Conservation (phyloP, 2,329 filamentous ascomycete genomes). For the Microcera coccophila region DNA sequence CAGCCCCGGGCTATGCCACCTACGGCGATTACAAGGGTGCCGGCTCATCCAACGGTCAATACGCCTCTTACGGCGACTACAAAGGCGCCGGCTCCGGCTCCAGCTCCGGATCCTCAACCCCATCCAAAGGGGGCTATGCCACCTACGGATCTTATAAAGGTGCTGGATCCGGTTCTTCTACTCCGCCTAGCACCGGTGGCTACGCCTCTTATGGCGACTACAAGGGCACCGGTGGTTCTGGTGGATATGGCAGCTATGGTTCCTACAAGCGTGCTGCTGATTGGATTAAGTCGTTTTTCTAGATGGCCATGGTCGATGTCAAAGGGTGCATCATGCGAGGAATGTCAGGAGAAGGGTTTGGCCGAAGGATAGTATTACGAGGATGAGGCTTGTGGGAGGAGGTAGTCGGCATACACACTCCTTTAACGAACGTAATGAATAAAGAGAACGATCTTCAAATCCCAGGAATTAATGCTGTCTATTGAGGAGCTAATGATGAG, state of each 20-base stretch:
- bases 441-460: no score
- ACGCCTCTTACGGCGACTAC: slow-evolving; percentile 6
- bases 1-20: slow-evolving; percentile 3
- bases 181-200: no score
- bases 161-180: not conserved
- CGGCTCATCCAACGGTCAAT: not conserved
- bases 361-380: no score
- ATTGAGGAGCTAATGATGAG: no score
- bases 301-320: no score
- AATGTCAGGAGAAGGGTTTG: no score
- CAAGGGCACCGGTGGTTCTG: not conserved
- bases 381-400: no score
- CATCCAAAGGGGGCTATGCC: slow-evolving; percentile 3
- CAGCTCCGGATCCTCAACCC: not conserved
- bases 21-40: slow-evolving; percentile 7
- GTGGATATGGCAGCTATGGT: slow-evolving; percentile 2
- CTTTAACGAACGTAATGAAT: not conserved
- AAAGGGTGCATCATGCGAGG: no score
- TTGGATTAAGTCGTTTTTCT: slow-evolving; percentile 1
- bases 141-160: no score
- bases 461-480: no score
- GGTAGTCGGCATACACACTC: no score
- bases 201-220: slow-evolving; percentile 1
- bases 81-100: not conserved
- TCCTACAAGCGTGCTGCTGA: slow-evolving; percentile 1